These are phyloP conservation scores for Ophiostoma angusticollis DNA, from an alignment of 2,329 filamentous ascomycete species.

Conservation along the genomic window DNA sequence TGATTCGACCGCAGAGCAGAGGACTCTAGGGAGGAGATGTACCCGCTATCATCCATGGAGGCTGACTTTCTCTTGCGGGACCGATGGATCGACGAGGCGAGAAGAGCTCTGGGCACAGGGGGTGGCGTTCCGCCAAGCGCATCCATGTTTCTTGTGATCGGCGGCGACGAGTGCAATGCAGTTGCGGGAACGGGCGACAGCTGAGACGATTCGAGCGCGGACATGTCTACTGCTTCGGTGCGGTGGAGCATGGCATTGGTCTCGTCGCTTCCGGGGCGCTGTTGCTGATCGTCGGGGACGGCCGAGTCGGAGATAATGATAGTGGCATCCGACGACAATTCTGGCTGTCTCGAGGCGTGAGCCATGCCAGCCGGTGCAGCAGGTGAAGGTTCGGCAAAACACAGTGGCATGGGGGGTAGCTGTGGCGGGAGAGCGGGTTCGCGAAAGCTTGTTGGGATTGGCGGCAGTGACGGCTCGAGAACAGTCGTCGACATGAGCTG, in stretches of 20 bases:
- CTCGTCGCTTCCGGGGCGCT: slow-evolving; percentile 1
- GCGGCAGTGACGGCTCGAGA: slow-evolving; percentile 37
- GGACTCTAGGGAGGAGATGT: slow-evolving; percentile 91
- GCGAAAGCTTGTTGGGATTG: slow-evolving; percentile 22
- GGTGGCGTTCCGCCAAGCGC: slow-evolving; percentile 64
- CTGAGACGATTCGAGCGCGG: slow-evolving; percentile 34
- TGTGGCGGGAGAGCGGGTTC: slow-evolving; percentile 39
- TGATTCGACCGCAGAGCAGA: slow-evolving; percentile 66
- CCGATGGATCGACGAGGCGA: slow-evolving; percentile 40
- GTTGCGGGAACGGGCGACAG: slow-evolving; percentile 59
- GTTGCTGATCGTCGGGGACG: slow-evolving; percentile 4
- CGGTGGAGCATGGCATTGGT: neutral
- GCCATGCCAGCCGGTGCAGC: slow-evolving; percentile 5
- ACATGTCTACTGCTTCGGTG: slow-evolving; percentile 12
- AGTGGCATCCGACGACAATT: slow-evolving; percentile 66
- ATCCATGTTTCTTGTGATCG: slow-evolving; percentile 49
- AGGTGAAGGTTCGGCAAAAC: slow-evolving; percentile 10
- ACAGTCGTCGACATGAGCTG: slow-evolving; percentile 41
- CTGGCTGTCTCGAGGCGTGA: slow-evolving; percentile 24
- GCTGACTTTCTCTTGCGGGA: slow-evolving; percentile 65
- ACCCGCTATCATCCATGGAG: slow-evolving; percentile 83
- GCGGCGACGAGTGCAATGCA: slow-evolving; percentile 81
- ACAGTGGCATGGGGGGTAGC: slow-evolving; percentile 22
- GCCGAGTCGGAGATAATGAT: slow-evolving; percentile 54
- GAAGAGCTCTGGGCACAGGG: slow-evolving; percentile 44